Evolutionary conservation across 345 rosid species (phyloP), one percentile per base, ranked within the genome.

Genomic region (Citrus mangshanensis): DNA sequence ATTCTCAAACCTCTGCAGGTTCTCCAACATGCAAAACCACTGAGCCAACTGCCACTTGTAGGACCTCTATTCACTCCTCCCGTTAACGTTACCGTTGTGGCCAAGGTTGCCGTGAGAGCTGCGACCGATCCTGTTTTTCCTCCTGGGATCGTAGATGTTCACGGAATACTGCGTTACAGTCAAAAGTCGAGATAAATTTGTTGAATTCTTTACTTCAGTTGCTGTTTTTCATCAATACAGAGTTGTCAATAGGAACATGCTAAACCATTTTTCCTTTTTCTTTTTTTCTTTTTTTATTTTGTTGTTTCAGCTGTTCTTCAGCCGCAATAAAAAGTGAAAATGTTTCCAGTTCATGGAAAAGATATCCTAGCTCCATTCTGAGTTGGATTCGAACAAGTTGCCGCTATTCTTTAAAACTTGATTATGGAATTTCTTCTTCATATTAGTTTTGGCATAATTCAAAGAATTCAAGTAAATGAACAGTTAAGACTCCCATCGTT

Each of bases 91-190:
- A 84, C 82, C 32, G 86, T 88, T 0, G 89, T 88, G 58, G 89
- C 89, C 19, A 88, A 85, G 78, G 90, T 88, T 65, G 89, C 90
- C 4, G 79, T 90, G 40, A 81, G 93, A 79, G 93, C 88, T 2
- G 91, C 93, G 46, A 90, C 84, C 0, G 93, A 88, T 80, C 90
- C 89, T 2, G 93, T 88, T 34, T 88, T 90, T 63, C 93, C 93
- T 62, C 90, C 93, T 0, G 93, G 91, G 56, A 78, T 90, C 3
- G 12, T 90, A 6, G 91, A 90, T 18, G 83, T 83, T 58, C 80
- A 88, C 1, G 90, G 88, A 73, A 90, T 88, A 21, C 76, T 62
- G 42, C 88, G 88, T 18, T 85, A 86, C 38, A 84, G 78, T 80
- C 89, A 82, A 70, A 83, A 78, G 83, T 78, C 83, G 4, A 81